Evolutionary conservation across 2,329 filamentous ascomycete species (phyloP).

Genomic region (Colletotrichum karsti): DNA sequence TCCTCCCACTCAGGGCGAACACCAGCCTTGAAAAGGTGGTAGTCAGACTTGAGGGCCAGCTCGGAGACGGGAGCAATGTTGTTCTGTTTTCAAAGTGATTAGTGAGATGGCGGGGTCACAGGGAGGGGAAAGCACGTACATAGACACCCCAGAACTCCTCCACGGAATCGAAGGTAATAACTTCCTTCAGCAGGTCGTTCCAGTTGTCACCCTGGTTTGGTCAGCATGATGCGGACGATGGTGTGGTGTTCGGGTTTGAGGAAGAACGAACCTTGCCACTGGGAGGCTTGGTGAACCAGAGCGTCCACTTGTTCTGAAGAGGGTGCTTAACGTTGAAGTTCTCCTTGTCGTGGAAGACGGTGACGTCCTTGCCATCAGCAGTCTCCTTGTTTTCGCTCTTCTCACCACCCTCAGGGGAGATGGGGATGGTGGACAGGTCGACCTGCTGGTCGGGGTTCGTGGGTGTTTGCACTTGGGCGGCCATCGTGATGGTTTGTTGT

Average conservation of each 20-base stretch:
- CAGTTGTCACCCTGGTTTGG: conserved; percentile 90
- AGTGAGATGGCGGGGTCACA: conserved; percentile 19
- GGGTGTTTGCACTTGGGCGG: conserved; percentile 37
- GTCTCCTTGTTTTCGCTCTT: conserved; percentile 56
- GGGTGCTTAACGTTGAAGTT: conserved; percentile 99
- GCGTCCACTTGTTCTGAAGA: conserved; percentile 95
- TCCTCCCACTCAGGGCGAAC: conserved; percentile 99
- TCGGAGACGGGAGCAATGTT: conserved; percentile 98
- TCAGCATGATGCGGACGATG: conserved; percentile 29
- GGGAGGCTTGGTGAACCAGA: conserved; percentile 99
- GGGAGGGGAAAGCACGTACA: conserved; percentile 64
- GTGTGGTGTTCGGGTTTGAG: background rate
- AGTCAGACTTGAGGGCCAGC: conserved; percentile 96
- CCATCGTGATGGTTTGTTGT: conserved; percentile 41
- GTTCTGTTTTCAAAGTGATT: conserved; percentile 71
- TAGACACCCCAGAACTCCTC: conserved; percentile 99
- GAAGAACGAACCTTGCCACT: conserved; percentile 80
- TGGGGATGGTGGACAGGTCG: conserved; percentile 73
- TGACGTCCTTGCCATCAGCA: conserved; percentile 72
- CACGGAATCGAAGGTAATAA: conserved; percentile 97
- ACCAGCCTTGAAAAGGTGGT: conserved; percentile 98
- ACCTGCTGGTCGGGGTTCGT: conserved; percentile 56
- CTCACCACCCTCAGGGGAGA: conserved; percentile 69
- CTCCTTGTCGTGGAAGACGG: conserved; percentile 97
- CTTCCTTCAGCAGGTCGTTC: conserved; percentile 97